Evolutionary conservation across 768 basidiomycete species (phyloP).

Genomic region (Pholiota conissans): DNA sequence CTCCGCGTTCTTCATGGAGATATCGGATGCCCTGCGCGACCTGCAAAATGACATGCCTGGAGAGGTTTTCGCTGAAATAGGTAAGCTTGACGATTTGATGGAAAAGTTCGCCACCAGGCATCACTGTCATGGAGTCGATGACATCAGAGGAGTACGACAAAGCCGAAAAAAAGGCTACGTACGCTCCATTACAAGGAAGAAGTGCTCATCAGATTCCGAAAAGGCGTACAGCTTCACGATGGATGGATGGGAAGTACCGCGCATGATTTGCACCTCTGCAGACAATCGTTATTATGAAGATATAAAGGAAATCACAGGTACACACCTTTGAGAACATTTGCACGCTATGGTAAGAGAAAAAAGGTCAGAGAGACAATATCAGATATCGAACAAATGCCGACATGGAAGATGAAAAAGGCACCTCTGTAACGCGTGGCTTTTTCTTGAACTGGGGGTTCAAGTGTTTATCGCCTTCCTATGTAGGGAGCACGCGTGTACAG

Average conservation of each 20-base stretch:
- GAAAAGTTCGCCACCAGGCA: conserved; percentile 98
- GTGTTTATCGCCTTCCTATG: conserved; percentile 87
- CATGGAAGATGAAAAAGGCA: conserved; percentile 43
- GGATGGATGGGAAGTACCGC: conserved; percentile 87
- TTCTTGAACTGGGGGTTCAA: conserved; percentile 94
- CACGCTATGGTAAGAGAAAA: conserved; percentile 59
- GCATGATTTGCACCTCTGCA: conserved; percentile 98
- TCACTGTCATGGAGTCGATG: conserved; percentile 51
- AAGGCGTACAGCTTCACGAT: conserved; percentile 92
- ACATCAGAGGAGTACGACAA: conserved; percentile 6
- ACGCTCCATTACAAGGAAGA: conserved; percentile 93
- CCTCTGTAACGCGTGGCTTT: conserved; percentile 98
- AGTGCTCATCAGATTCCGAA: conserved; percentile 89
- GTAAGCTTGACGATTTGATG: conserved; percentile 99
- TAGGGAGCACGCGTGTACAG: conserved; percentile 32
- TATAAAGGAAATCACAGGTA: conserved; percentile 10
- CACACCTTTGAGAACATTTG: conserved; percentile 93
- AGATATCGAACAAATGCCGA: conserved; percentile 7
- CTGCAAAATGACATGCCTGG: conserved; percentile 95
- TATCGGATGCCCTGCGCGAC: conserved; percentile 93
- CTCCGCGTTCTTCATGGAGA: conserved; percentile 95
- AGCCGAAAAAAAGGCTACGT: conserved; percentile 30
- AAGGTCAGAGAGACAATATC: conserved; percentile 28
- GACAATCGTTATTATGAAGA: conserved; percentile 7
- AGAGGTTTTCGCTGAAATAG: conserved; percentile 97